These are phyloP conservation scores for Tetrapyrgos nigripes DNA, from an alignment of 1,284 basidiomycete species.

Conservation along the genomic window DNA sequence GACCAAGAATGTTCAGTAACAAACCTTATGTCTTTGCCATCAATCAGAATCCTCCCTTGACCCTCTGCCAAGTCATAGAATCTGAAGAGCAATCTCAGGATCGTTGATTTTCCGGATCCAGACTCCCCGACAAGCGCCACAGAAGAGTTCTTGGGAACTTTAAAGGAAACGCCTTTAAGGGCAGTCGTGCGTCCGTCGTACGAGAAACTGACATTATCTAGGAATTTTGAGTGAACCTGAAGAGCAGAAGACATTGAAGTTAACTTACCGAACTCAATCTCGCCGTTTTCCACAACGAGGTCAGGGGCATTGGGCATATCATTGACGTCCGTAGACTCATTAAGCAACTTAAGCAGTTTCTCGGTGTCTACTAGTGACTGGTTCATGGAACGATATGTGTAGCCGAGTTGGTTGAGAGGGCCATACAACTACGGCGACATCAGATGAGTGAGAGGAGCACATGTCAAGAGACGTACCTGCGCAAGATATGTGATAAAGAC, in stretches of 20 bases:
- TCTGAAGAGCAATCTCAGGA: slow-evolving; percentile 84
- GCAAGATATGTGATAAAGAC: slow-evolving; percentile 83
- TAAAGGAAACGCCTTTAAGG: slow-evolving; percentile 83
- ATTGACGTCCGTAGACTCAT: slow-evolving; percentile 82
- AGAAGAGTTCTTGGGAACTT: slow-evolving; percentile 79
- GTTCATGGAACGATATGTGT: slow-evolving; percentile 76
- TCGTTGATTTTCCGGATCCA: slow-evolving; percentile 83
- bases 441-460: not conserved
- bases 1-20: not conserved
- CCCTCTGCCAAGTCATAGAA: slow-evolving; percentile 88
- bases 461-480: slow-evolving; percentile 56
- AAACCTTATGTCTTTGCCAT: slow-evolving; percentile 81
- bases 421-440: slow-evolving; percentile 61
- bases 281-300: slow-evolving; percentile 74
- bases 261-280: slow-evolving; percentile 84
- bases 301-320: slow-evolving; percentile 81
- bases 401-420: slow-evolving; percentile 77
- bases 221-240: not conserved
- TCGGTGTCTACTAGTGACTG: slow-evolving; percentile 83
- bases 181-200: slow-evolving; percentile 82
- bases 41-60: slow-evolving; percentile 77
- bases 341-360: slow-evolving; percentile 74
- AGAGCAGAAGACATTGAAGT: slow-evolving; percentile 5
- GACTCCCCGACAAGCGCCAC: slow-evolving; percentile 87
- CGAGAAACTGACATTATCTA: slow-evolving; percentile 82